These are phyloP conservation scores for Pythium periplocum DNA, from an alignment of 352 stramenopile genomes.

Conservation along the genomic window DNA sequence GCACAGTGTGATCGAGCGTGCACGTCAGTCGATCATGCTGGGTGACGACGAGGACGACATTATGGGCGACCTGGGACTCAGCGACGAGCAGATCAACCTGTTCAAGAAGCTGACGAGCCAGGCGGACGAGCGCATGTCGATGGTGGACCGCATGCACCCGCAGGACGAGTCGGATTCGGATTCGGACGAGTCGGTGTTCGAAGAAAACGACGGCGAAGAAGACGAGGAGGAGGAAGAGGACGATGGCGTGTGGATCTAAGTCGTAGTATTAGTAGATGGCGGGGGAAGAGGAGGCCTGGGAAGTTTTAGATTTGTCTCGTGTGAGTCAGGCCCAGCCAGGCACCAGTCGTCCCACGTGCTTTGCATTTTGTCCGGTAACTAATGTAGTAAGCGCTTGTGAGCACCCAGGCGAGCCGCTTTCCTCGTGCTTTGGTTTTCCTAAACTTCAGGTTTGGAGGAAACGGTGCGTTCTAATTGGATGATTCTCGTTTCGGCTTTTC, in stretches of 20 bases:
- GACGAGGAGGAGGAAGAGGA: conserved; percentile 44
- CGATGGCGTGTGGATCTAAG: conserved; percentile 86
- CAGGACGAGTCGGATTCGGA: conserved; percentile 68
- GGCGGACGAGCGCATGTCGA: conserved; percentile 80
- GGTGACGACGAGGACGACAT: conserved; percentile 63
- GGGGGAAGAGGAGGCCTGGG: not conserved
- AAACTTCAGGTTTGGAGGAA: not conserved
- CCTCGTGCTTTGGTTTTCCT: too few species aligned
- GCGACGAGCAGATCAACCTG: conserved; percentile 86
- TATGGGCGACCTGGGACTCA: conserved; percentile 44
- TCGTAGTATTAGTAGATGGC: conserved; percentile 11
- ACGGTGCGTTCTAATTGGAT: not conserved
- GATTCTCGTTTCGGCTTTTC: not conserved
- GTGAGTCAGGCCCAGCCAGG: too few species aligned
- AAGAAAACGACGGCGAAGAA: conserved; percentile 30
- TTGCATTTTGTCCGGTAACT: too few species aligned
- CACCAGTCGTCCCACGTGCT: too few species aligned
- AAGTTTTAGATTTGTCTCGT: too few species aligned
- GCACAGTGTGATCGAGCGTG: conserved; percentile 79
- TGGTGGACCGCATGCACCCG: conserved; percentile 74
- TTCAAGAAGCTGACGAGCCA: conserved; percentile 90
- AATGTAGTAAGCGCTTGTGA: not conserved
- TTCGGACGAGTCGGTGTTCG: conserved; percentile 52
- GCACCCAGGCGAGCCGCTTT: not conserved
- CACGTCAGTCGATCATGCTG: conserved; percentile 85